A percentile compares a stretch with the other conserved stretches of the same genome.
These are phyloP conservation scores for Camellia granthamiana DNA, from an alignment of 148 eudicot genomes.

Conservation along the genomic window DNA sequence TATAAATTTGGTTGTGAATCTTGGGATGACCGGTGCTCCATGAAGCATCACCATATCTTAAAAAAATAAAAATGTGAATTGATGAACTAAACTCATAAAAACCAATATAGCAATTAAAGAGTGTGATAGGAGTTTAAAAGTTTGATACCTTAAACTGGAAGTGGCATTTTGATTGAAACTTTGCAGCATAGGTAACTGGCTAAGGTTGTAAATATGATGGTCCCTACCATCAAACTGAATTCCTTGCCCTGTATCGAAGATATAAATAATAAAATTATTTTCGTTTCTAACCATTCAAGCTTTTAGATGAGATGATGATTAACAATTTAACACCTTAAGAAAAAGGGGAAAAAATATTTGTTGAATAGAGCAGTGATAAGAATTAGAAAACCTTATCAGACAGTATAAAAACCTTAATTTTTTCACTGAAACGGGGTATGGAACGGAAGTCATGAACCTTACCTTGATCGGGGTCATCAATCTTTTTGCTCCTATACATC, in stretches of 20 bases:
- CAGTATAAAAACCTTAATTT: constrained; percentile 24
- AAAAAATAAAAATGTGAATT: too few species aligned
- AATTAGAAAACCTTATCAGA: neutral
- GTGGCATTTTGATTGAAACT: constrained; percentile 43
- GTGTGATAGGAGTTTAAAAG: neutral
- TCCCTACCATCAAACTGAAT: constrained; percentile 49
- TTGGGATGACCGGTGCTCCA: constrained; percentile 17
- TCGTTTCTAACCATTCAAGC: too few species aligned
- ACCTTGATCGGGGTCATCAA: constrained; percentile 80
- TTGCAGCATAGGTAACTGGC: constrained; percentile 75
- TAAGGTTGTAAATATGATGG: constrained; percentile 58
- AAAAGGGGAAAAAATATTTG: constrained; percentile 23
- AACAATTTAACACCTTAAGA: too few species aligned
- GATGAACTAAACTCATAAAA: neutral
- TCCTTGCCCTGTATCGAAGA: constrained; percentile 33
- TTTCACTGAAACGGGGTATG: neutral
- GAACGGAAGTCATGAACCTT: neutral
- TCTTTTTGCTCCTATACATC: constrained; percentile 95
- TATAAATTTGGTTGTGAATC: constrained; percentile 9
- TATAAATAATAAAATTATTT: too few species aligned
- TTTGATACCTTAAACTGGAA: constrained; percentile 50
- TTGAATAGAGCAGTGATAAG: neutral
- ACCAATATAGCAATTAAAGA: neutral
- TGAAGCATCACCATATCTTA: constrained; percentile 23
- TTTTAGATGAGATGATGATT: too few species aligned